Percentiles rank a stretch among this genome's conserved stretches.
Evolutionary conservation across 352 stramenopile genomes (phyloP).

Genomic region (Globisporangium nunn): DNA sequence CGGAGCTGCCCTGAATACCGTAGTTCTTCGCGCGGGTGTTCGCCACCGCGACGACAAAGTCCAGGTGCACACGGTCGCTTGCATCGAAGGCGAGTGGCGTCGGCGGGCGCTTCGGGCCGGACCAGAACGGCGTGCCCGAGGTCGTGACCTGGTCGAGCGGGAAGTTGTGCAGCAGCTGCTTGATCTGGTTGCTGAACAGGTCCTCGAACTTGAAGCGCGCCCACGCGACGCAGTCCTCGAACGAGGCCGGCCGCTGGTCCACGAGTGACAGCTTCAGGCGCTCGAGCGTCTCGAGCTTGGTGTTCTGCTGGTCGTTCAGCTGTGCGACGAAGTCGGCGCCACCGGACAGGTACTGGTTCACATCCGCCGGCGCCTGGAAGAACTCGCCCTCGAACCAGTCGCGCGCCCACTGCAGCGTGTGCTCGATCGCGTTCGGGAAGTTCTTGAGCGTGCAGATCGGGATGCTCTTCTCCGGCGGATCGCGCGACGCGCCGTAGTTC

Average conservation of each 20-base stretch:
- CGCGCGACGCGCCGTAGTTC: constrained; percentile 97
- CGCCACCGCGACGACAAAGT: constrained; percentile 94
- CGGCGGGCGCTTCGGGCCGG: constrained; percentile 94
- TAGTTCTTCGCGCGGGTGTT: constrained; percentile 95
- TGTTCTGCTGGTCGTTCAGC: constrained; percentile 95
- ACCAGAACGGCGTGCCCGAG: constrained; percentile 98
- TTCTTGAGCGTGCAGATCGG: constrained; percentile 99
- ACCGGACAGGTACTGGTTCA: constrained; percentile 89
- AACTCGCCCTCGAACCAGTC: constrained; percentile 99
- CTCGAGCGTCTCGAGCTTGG: constrained; percentile 94
- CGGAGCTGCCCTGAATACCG: constrained; percentile 73
- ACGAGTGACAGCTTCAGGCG: constrained; percentile 91
- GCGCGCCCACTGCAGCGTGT: constrained; percentile 97
- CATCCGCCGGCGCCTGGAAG: constrained; percentile 95
- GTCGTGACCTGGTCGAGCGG: constrained; percentile 95
- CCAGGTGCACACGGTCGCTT: constrained; percentile 88
- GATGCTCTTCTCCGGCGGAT: constrained; percentile 99
- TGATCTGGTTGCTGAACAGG: constrained; percentile 98
- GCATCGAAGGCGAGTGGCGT: constrained; percentile 91
- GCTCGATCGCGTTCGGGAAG: constrained; percentile 99
- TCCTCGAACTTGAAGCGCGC: constrained; percentile 97
- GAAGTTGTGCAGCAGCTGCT: constrained; percentile 98
- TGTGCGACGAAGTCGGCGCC: constrained; percentile 84
- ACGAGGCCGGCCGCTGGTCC: constrained; percentile 85
- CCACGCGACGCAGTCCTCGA: constrained; percentile 98